Percentiles rank a stretch among this genome's conserved stretches.
phyloP scores from a whole-genome alignment of 148 eudicot species.

The Beta vulgaris region DNA sequence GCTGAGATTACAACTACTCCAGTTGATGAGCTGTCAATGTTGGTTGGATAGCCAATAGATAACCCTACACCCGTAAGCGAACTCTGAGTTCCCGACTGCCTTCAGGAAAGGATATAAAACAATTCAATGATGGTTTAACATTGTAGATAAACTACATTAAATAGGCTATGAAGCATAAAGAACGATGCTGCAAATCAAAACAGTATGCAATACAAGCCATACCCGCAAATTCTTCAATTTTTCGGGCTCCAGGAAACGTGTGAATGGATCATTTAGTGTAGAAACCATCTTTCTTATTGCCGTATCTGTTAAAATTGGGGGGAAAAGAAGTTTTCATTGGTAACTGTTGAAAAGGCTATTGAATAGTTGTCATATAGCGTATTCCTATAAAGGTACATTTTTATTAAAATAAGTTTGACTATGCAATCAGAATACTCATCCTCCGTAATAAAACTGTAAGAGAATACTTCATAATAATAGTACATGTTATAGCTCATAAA shows the following conservation, averaged over 20 bases:
- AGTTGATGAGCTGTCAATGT: constrained; percentile 45
- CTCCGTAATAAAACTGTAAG: neutral
- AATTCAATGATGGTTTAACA: constrained; percentile 19
- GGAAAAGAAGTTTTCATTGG: neutral
- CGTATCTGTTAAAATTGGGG: constrained; percentile 40
- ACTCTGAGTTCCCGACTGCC: constrained; percentile 98
- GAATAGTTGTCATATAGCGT: neutral
- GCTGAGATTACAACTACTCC: constrained; percentile 90
- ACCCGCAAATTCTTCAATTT: constrained; percentile 84
- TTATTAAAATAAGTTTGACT: neutral
- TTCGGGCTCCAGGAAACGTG: constrained; percentile 94
- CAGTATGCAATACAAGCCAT: constrained; percentile 15
- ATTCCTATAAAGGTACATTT: neutral
- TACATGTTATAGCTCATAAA: neutral
- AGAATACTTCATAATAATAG: too few relatives aligned
- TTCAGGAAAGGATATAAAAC: constrained; percentile 49
- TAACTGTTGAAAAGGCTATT: neutral
- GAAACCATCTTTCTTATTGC: constrained; percentile 90
- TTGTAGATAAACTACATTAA: neutral
- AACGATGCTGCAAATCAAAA: neutral
- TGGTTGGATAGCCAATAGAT: constrained; percentile 80
- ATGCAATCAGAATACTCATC: neutral
- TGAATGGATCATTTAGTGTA: constrained; percentile 92
- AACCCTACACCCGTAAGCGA: constrained; percentile 94
- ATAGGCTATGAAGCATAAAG: neutral